phyloP scores from a whole-genome alignment of 106 monocot genomes.

The Acorus gramineus region DNA sequence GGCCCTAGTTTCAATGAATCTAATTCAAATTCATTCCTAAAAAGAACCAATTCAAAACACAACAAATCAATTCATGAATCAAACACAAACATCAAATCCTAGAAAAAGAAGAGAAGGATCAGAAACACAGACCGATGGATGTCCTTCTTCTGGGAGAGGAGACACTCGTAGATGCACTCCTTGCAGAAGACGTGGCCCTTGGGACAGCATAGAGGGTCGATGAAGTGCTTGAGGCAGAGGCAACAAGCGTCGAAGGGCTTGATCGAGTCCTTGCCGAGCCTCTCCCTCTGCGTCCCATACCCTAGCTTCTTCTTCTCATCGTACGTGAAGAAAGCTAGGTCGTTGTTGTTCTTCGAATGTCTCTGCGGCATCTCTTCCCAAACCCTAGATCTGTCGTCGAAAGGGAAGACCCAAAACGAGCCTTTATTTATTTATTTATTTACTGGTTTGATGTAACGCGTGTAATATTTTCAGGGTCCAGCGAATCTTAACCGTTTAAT shows the following conservation, averaged over 20 bases:
- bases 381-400: conserved; percentile 6
- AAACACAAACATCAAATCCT: neutral
- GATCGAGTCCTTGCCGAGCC: conserved; percentile 90
- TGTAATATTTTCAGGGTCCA: too few species aligned
- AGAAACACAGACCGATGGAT: conserved; percentile 50
- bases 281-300: conserved; percentile 86
- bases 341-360: conserved; percentile 99
- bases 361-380: conserved; percentile 76
- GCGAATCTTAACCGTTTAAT: too few species aligned
- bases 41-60: neutral
- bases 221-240: conserved; percentile 83
- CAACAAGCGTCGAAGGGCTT: conserved; percentile 88
- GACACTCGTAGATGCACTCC: conserved; percentile 94
- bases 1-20: too few species aligned
- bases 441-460: too few species aligned
- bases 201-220: conserved; percentile 71
- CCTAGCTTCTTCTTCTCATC: conserved; percentile 96
- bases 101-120: neutral
- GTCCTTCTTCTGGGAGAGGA: conserved; percentile 93
- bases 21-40: too few species aligned
- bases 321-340: conserved; percentile 95
- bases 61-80: neutral
- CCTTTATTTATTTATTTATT: too few species aligned
- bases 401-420: too few species aligned
- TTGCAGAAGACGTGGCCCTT: conserved; percentile 94